Percentiles rank a stretch among this genome's conserved stretches.
Conservation (phyloP, 2,329 filamentous ascomycete genomes). For the Acrocalymma vagum region DNA sequence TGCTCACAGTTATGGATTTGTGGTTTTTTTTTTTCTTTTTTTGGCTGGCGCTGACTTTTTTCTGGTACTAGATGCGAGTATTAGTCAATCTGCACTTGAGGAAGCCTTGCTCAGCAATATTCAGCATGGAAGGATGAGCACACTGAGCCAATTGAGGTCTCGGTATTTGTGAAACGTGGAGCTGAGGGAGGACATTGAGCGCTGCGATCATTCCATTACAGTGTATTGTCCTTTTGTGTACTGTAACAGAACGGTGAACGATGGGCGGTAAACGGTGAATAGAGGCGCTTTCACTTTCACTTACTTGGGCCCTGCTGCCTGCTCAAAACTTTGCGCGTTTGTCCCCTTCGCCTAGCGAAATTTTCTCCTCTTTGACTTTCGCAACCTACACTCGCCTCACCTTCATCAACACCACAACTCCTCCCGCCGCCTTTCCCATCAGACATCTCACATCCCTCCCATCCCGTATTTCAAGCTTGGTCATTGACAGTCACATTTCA, state of each 20-base stretch:
- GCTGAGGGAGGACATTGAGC: too few relatives aligned
- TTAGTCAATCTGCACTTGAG: conserved; percentile 82
- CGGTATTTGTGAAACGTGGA: conserved; percentile 66
- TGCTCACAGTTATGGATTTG: too few relatives aligned
- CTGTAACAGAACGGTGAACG: not conserved
- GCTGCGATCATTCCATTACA: too few relatives aligned
- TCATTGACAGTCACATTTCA: not conserved
- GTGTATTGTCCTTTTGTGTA: not conserved
- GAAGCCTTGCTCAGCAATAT: conserved; percentile 79
- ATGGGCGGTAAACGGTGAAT: too few relatives aligned
- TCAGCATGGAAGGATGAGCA: conserved; percentile 73
- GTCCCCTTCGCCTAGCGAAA: too few relatives aligned
- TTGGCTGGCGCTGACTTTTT: conserved; percentile 12
- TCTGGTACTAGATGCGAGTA: conserved; percentile 70
- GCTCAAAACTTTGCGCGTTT: not conserved
- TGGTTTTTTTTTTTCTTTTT: not conserved
- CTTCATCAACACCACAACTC: conserved; percentile 1
- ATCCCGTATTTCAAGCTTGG: too few relatives aligned
- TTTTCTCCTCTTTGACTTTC: too few relatives aligned
- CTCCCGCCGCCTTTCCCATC: too few relatives aligned
- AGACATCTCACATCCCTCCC: too few relatives aligned
- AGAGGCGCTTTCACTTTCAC: not conserved
- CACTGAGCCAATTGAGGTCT: conserved; percentile 72
- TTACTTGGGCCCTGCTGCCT: not conserved
- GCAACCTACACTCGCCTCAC: not conserved